Conservation (phyloP, 768 basidiomycete species). For the Hirschioporus abietinus region DNA sequence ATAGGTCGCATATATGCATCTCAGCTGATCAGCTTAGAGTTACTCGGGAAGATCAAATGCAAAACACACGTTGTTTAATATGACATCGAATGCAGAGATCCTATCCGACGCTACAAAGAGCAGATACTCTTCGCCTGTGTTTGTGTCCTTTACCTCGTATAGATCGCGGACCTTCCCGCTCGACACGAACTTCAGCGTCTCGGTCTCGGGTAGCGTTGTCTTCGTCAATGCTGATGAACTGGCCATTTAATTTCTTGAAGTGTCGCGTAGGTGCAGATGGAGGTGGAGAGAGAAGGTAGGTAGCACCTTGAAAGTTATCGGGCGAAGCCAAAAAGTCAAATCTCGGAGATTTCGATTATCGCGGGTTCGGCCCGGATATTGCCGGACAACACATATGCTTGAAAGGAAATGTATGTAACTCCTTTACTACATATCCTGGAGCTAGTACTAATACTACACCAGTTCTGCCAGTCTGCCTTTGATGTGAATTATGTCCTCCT, state of each 20-base stretch:
- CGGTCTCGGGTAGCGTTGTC: neutral
- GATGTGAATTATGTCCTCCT: neutral
- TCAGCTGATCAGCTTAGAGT: neutral
- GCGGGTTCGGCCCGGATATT: neutral
- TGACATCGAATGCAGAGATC: constrained; percentile 95
- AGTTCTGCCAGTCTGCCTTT: neutral
- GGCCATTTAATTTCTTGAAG: neutral
- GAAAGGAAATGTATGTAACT: no score
- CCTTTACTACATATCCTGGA: no score
- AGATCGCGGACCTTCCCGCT: constrained; percentile 97
- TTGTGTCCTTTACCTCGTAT: constrained; percentile 52
- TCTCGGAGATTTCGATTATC: neutral
- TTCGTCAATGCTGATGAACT: constrained; percentile 3
- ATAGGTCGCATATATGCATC: neutral
- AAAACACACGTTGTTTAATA: constrained; percentile 79
- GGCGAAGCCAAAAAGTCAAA: neutral
- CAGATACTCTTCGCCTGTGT: constrained; percentile 50
- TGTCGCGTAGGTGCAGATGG: neutral
- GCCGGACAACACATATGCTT: neutral
- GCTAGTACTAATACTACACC: no score
- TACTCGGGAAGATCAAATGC: neutral
- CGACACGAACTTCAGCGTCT: constrained; percentile 61
- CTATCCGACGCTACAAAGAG: constrained; percentile 94
- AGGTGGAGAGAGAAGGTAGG: neutral
- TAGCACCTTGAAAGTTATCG: neutral